Evolutionary conservation across 140 eudicot genomes (phyloP).

Genomic region (Senecio squalidus): DNA sequence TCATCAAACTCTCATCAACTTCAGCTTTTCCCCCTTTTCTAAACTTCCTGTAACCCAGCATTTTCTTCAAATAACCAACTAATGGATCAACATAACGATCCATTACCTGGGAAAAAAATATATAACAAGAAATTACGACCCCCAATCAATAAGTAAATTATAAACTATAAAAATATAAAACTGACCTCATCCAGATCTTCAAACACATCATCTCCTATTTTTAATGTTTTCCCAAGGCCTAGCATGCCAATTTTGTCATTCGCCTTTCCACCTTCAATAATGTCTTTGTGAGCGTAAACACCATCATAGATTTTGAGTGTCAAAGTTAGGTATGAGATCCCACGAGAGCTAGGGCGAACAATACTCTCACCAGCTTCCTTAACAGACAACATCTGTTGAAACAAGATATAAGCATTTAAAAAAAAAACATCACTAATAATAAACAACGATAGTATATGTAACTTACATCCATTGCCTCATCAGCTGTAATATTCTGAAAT

Average conservation of each 20-base stretch:
- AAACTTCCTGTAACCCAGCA: slow-evolving; percentile 85
- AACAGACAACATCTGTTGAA: slow-evolving; percentile 54
- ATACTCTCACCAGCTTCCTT: slow-evolving; percentile 97
- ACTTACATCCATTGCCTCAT: slow-evolving; percentile 97
- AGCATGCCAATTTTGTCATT: slow-evolving; percentile 84
- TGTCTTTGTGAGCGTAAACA: slow-evolving; percentile 88
- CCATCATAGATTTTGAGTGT: slow-evolving; percentile 83
- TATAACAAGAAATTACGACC: neutral
- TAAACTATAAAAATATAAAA: neutral
- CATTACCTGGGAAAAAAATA: slow-evolving; percentile 58
- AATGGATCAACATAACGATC: slow-evolving; percentile 96
- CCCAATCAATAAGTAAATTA: neutral
- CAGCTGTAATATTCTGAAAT: slow-evolving; percentile 83
- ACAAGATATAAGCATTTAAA: too few relatives aligned
- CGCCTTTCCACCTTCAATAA: slow-evolving; percentile 91
- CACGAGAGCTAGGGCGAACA: slow-evolving; percentile 93
- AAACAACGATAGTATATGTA: neutral
- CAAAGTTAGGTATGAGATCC: slow-evolving; percentile 72
- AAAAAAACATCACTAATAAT: neutral
- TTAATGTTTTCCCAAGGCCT: slow-evolving; percentile 79
- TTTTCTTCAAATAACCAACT: slow-evolving; percentile 68
- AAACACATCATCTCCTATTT: slow-evolving; percentile 87
- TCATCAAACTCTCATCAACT: slow-evolving; percentile 73
- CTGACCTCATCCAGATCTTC: slow-evolving; percentile 96
- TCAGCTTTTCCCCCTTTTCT: slow-evolving; percentile 79